A percentile compares a stretch with the other conserved stretches of the same genome.
These are phyloP conservation scores for Colletotrichum sidae DNA, from an alignment of 2,329 filamentous ascomycete genomes.

Conservation along the genomic window DNA sequence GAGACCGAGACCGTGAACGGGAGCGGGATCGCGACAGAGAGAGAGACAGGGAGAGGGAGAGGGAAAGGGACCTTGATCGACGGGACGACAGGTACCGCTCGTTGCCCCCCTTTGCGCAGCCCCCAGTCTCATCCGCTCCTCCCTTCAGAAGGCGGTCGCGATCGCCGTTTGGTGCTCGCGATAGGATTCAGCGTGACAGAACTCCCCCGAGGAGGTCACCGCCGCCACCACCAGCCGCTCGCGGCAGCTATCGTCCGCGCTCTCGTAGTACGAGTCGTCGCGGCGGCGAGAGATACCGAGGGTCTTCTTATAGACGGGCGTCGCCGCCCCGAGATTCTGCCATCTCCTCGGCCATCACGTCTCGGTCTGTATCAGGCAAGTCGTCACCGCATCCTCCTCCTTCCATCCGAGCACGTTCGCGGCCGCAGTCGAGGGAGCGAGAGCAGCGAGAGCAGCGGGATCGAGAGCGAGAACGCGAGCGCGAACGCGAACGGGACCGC, in stretches of 20 bases:
- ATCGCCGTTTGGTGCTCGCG: conserved; percentile 62
- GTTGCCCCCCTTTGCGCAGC: conserved; percentile 35
- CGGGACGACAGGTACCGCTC: conserved; percentile 55
- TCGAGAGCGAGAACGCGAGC: conserved; percentile 8
- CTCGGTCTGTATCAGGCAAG: conserved; percentile 61
- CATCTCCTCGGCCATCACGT: conserved; percentile 62
- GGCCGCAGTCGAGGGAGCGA: conserved; percentile 56
- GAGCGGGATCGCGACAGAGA: conserved; percentile 48
- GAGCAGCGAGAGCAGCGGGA: conserved; percentile 32
- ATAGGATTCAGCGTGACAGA: conserved; percentile 54
- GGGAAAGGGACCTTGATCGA: conserved; percentile 48
- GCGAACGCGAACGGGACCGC: conserved; percentile 14
- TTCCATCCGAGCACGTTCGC: conserved; percentile 58
- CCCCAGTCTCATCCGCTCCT: conserved; percentile 15
- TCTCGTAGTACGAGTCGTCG: conserved; percentile 64
- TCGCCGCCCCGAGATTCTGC: conserved; percentile 62
- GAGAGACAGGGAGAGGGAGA: conserved; percentile 37
- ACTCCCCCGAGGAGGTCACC: conserved; percentile 53
- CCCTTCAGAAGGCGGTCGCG: conserved; percentile 62
- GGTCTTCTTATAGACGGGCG: conserved; percentile 56
- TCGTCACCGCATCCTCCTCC: conserved; percentile 65
- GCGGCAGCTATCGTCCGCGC: conserved; percentile 63
- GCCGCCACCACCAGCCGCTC: conserved; percentile 51
- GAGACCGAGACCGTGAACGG: conserved; percentile 46
- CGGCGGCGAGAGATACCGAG: conserved; percentile 52